A percentile compares a stretch with the other conserved stretches of the same genome.
Conservation (phyloP, 116 monocot species). For the Iris pallida region DNA sequence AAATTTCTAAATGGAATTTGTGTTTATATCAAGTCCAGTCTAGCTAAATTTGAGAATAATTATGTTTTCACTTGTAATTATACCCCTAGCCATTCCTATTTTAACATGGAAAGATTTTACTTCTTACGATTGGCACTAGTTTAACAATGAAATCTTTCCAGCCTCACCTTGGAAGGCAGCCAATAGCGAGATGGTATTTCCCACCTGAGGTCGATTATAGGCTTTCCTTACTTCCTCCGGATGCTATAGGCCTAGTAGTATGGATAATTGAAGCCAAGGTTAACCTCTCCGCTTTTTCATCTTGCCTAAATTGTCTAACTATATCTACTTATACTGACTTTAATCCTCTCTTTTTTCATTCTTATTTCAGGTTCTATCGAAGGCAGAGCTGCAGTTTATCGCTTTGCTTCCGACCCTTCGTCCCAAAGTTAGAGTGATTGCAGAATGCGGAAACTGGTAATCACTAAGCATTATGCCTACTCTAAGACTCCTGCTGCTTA, state of each 20-base stretch:
- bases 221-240: conserved; percentile 71
- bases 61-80: no score
- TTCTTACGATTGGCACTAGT: no score
- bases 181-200: conserved; percentile 92
- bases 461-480: background rate
- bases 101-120: no score
- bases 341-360: background rate
- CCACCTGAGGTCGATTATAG: conserved; percentile 90
- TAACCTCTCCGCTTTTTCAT: background rate
- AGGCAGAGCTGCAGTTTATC: conserved; percentile 87
- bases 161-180: conserved; percentile 82
- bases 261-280: conserved; percentile 94
- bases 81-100: no score
- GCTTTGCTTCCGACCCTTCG: conserved; percentile 76
- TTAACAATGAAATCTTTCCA: conserved; percentile 6
- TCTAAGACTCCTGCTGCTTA: background rate
- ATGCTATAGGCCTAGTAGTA: conserved; percentile 70
- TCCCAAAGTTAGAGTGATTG: conserved; percentile 79
- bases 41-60: no score
- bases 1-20: no score
- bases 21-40: no score
- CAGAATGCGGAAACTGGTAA: conserved; percentile 92
- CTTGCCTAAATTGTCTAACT: background rate
- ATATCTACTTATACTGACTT: no score
- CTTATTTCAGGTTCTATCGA: conserved; percentile 62